Evolutionary conservation across 805 yeast genomes (phyloP).

Genomic region (Blastobotrys attinorum): DNA sequence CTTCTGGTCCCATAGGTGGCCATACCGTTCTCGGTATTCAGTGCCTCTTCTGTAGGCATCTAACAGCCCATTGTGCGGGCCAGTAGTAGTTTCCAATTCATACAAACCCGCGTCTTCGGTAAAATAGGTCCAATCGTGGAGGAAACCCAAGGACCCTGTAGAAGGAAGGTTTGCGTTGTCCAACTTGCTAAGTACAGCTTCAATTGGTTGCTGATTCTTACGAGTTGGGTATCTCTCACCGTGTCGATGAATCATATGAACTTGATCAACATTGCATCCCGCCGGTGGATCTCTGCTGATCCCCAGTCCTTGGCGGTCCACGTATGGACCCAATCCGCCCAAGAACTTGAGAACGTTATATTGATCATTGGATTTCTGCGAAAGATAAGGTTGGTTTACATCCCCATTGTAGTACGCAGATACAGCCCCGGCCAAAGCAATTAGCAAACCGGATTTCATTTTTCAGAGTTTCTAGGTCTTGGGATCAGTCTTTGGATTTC

Average conservation of each 20-base stretch:
- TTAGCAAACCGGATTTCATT: too few species aligned
- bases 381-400: too few species aligned
- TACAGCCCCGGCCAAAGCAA: too few species aligned
- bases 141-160: conserved; percentile 4
- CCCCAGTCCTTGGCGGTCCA: conserved; percentile 44
- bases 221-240: conserved; percentile 51
- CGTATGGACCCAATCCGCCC: conserved; percentile 49
- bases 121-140: not conserved
- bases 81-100: not conserved
- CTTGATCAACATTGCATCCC: conserved; percentile 47
- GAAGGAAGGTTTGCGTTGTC: not conserved
- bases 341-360: conserved; percentile 40
- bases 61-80: not conserved
- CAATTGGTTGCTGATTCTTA: not conserved
- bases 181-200: not conserved
- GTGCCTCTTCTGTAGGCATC: not conserved
- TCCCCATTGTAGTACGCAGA: too few species aligned
- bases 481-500: too few species aligned
- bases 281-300: conserved; percentile 44
- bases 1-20: conserved; percentile 8
- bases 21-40: not conserved
- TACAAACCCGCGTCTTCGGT: not conserved
- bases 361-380: conserved; percentile 28
- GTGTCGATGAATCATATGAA: conserved; percentile 45
- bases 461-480: too few species aligned